Evolutionary conservation across 345 rosid species (phyloP), one percentile per base, ranked within the genome.

Genomic region (Garcia nutans): DNA sequence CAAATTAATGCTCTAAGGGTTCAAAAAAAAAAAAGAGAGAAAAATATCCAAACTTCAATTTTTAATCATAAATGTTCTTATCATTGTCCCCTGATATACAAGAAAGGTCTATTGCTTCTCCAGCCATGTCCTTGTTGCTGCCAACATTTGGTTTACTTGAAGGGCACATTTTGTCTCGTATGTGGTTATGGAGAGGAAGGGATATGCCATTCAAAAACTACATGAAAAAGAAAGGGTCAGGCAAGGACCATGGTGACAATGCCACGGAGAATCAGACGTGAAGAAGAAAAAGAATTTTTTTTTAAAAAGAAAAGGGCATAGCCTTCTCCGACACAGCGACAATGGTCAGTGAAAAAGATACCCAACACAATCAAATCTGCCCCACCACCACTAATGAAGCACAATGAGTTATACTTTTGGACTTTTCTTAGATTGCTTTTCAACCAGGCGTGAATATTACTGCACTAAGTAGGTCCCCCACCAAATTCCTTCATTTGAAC

Each of bases 371-470:
- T 87, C 91, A 85, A 81, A 64, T 82, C 74, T 81, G 85, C 76
- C 89, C 92, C 86, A 85, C 89, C 83, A 71, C 88, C 91, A 89
- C 85, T 80, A 77, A 84, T 67, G 66, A 80, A 80, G 83, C 95
- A 85, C 85, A 83, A 88, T 84, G 78, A 76, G 77, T 83, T 84
- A 74, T 77, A 70, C 86, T 89, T 90, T 87, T 84, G 90, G 89
- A 88, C 91, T 85, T 91, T 81, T 83, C 41, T 79, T 59, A 50
- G 79, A 80, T 80, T 78, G 81, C 84, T 86, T 85, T 87, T 80
- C 85, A 37, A 77, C 70, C 59, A 88, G 90, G 98, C 96, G 96
- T 92, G 98, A 82, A 75, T 60, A 77, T 79, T 79, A 81, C 89
- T 77, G 78, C 85, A 57, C 77, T 26, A 7, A 52, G 72, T 88